phyloP scores from a whole-genome alignment of 164 flowering plant genomes.

The Buxus sempervirens region DNA sequence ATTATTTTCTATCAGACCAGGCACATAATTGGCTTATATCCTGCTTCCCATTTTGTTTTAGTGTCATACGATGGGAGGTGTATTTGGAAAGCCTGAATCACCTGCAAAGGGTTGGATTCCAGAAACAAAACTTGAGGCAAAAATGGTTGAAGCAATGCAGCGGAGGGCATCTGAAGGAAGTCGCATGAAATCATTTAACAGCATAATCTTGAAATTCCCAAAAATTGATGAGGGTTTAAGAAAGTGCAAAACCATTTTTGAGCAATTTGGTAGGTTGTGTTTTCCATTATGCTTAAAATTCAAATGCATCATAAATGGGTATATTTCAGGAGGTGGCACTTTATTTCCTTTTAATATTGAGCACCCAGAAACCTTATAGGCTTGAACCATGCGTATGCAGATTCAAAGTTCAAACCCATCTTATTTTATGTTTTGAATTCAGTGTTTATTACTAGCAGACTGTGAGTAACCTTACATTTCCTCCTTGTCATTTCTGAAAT shows the following conservation, averaged over 20 bases:
- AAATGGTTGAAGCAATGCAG: constrained; percentile 78
- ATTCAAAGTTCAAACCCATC: too few relatives aligned
- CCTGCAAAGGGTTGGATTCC: constrained; percentile 36
- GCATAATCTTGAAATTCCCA: constrained; percentile 78
- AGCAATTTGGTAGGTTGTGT: constrained; percentile 64
- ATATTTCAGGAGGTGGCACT: background rate
- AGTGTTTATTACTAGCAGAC: too few relatives aligned
- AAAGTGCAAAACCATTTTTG: constrained; percentile 67
- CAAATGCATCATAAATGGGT: background rate
- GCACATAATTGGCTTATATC: constrained; percentile 1
- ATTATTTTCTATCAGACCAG: constrained; percentile 8
- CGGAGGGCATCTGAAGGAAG: constrained; percentile 61
- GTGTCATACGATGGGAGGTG: constrained; percentile 59
- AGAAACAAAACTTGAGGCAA: constrained; percentile 82
- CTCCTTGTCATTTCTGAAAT: too few relatives aligned
- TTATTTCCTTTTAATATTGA: background rate
- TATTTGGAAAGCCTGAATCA: constrained; percentile 44
- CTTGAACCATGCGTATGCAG: background rate
- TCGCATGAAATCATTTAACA: constrained; percentile 72
- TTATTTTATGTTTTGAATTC: too few relatives aligned
- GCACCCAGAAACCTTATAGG: background rate
- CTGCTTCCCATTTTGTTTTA: background rate
- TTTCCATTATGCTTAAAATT: background rate
- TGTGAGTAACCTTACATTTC: too few relatives aligned
- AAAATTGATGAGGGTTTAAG: constrained; percentile 82